Percentiles rank a stretch among this genome's conserved stretches.
Conservation (phyloP, 257 asterid species). For the Euphrasia confusa region DNA sequence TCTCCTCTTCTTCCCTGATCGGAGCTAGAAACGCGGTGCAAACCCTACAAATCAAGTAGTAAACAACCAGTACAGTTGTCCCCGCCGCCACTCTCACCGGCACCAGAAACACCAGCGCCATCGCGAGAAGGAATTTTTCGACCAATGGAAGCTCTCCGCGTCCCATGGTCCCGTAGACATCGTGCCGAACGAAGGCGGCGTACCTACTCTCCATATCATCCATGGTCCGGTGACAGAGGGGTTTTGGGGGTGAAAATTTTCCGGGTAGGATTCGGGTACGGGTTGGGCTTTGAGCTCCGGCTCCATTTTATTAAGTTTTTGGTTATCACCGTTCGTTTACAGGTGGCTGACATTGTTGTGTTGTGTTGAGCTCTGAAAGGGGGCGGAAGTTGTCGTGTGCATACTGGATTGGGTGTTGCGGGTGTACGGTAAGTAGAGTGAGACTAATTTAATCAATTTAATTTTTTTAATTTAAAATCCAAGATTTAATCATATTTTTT, state of each 20-base stretch:
- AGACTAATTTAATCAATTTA: too few species aligned
- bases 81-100: slow-evolving; percentile 57
- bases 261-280: slow-evolving; percentile 56
- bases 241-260: slow-evolving; percentile 16
- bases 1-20: slow-evolving; percentile 46
- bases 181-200: slow-evolving; percentile 64
- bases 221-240: slow-evolving; percentile 25
- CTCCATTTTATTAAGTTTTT: slow-evolving; percentile 34
- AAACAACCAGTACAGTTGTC: slow-evolving; percentile 39
- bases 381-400: too few species aligned
- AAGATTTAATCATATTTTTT: too few species aligned
- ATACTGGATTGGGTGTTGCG: too few species aligned
- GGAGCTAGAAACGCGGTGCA: slow-evolving; percentile 71
- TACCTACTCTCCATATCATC: slow-evolving; percentile 69
- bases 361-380: too few species aligned
- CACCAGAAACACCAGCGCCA: slow-evolving; percentile 50
- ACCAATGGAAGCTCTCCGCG: slow-evolving; percentile 58
- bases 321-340: too few species aligned
- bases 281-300: slow-evolving; percentile 61
- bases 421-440: too few species aligned
- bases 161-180: slow-evolving; percentile 79
- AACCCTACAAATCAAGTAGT: slow-evolving; percentile 69
- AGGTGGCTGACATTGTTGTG: too few species aligned
- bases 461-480: too few species aligned
- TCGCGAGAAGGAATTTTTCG: slow-evolving; percentile 60